Evolutionary conservation across 2,329 filamentous ascomycete genomes (phyloP), one percentile per base, ranked within the genome.

Genomic region (Cryphonectria parasitica): DNA sequence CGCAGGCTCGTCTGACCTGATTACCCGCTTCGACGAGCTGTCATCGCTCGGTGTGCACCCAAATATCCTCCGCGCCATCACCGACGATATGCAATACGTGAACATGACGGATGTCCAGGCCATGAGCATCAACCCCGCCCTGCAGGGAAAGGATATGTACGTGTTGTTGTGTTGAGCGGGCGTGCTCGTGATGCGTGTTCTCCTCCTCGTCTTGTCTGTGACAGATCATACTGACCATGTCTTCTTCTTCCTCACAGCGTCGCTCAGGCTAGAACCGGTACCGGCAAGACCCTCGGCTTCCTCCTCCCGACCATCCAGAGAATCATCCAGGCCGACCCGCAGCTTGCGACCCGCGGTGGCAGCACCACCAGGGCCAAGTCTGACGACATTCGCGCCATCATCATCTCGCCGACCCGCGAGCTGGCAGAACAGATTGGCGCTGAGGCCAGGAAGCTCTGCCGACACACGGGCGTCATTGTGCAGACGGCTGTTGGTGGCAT

Each of bases 251-350:
- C 60, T 72, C n/a, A 45, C 77, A 93, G 92, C 76, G 87, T 98
- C 75, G 96, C 95, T 63, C 96, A 98, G 83, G 96, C 96, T 71
- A 97, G 93, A 83, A 99, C 96, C 11, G 96, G 96, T 79, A 98
- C 96, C 4, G 96, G 96, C 79, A 99, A 99, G 83, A 99, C 96
- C 0, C 83, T 98, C 70, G 96, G 93, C 49, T 99, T 98, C 84
- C 86, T 99, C 34, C 82, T 98, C 8, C 96, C 96, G 66, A 85
- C 94, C 10, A 83, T 98, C 67, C 93, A 98, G 79, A 90, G 90
- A 71, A 92, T 97, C 77, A 83, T 97, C 72, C 80, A 82, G 28
- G 82, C 85, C 71, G 88, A 93, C 74, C 88, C 90, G 0, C 80
- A 83, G 0, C 86, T 97, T 45, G 89, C 87, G 67, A 79, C 83